Evolutionary conservation across 129 eudicot species (phyloP), one percentile per base, ranked within the genome.

Genomic region (Artemisia tridentata): DNA sequence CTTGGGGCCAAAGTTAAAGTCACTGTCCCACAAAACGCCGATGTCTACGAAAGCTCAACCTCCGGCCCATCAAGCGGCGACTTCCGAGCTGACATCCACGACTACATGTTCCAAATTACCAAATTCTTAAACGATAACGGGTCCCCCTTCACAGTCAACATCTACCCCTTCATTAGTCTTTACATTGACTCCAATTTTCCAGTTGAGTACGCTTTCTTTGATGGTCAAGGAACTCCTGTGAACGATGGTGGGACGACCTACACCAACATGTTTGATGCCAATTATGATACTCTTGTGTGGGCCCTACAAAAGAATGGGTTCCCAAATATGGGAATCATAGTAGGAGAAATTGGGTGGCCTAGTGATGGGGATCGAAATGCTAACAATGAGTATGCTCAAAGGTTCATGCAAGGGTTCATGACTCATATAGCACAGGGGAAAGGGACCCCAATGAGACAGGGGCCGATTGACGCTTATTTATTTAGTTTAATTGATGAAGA

Each of bases 291-390:
- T 8, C 89, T 92, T 1, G 86, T 89, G 41, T 92, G 90, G 90
- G 88, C 98, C 54, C 82, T 92, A 8, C 80, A 92, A 75, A 85
- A 78, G 68, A 83, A 83, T 21, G 98, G 98, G 31, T 83, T 60
- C 34, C 75, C 78, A 3, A 89, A 89, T 63, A 65, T 92, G 85
- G 75, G 86, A 5, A 89, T 92, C 48, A 83, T 92, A 11, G 90
- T 92, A 7, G 98, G 98, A 23, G 98, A 92, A 72, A 72, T 92
- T 14, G 98, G 98, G 23, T 92, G 98, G 98, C 98, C 98, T 2
- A 88, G 91, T 6, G 98, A 92, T 19, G 98, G 98, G n/a, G 84
- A 92, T 56, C 49, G 43, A 2, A 88, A 86, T 41, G 98, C 91
- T 11, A 92, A 86, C 46, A 48, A 63, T 0, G 71, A 68, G 56